Base-by-base conservation (phyloP, 257 asterid genomes). In the Paraleonurus japonicus region DNA sequence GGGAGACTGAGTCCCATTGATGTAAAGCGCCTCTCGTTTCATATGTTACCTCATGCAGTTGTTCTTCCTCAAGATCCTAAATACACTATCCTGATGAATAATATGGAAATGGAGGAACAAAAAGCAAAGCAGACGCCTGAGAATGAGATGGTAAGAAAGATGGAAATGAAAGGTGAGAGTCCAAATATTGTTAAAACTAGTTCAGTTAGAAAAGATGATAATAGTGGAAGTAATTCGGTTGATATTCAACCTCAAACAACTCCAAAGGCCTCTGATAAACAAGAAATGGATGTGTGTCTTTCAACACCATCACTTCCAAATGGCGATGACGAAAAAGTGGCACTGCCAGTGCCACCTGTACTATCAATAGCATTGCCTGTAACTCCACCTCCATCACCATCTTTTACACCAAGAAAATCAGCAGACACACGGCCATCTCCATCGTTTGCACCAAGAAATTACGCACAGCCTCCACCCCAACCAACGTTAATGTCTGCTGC, bases 1-100 rank as follows among this genome's bases (percentile, higher is more conserved):
- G 90, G 88, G 48, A 94, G 88, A 73, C 84, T 94, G 41, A 91
- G 84, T 75, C 96, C 97, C 8, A 88, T 88, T 5, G 99, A 91
- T 65, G 8, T 88, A 9, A 89, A 89, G 77, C 95, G 88, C 75
- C 87, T 94, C 32, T 85, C 97, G 0, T 89, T 89, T 61, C 89
- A 89, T 64, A 88, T 89, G 89, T 70, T 85, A 72, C 88, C 96
- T 63, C 90, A 85, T 45, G 77, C 69, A 1, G 80, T 73, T 27
- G 67, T 82, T 72, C 83, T 67, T 22, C 75, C 79, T 33, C 89
- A 85, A 28, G 89, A 85, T 67, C 80, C 85, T 17, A 78, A 75
- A 24, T 43, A 30, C 69, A 20, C 53, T 20, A 28, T 64, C 76
- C 87, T 84, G 54, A 39, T 43, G 71, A 81, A 53, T 23, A 79